These are phyloP conservation scores for Alternaria postmessia DNA, from an alignment of 2,329 filamentous ascomycete genomes.

Conservation along the genomic window DNA sequence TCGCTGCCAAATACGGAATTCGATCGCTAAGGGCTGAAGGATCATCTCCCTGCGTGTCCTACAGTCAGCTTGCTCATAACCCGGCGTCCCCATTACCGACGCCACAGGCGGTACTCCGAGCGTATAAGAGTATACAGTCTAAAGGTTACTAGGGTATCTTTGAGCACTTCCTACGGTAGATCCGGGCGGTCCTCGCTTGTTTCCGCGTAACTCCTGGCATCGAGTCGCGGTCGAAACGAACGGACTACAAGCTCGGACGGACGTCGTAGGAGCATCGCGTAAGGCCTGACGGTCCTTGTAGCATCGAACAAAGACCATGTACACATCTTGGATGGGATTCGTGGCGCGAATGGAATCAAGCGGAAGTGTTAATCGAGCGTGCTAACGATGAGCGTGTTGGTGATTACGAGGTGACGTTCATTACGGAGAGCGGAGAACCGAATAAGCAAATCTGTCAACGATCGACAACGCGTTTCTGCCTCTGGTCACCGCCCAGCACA, in stretches of 20 bases:
- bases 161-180: constrained; percentile 12
- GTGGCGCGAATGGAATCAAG: constrained; percentile 1
- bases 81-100: constrained; percentile 37
- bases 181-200: constrained; percentile 15
- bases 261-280: constrained; percentile 6
- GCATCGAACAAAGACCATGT: background rate
- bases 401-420: constrained; percentile 21
- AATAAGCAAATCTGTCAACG: constrained; percentile 14
- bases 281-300: constrained; percentile 3
- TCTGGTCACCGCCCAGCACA: constrained; percentile 9
- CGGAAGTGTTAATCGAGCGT: constrained; percentile 8
- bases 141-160: constrained; percentile 16
- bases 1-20: background rate
- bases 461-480: constrained; percentile 15
- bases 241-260: constrained; percentile 15
- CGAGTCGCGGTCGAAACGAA: constrained; percentile 23
- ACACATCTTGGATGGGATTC: background rate
- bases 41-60: constrained; percentile 23
- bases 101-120: constrained; percentile 18
- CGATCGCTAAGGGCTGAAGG: constrained; percentile 17
- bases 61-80: constrained; percentile 25
- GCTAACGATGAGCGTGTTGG: constrained; percentile 10
- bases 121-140: constrained; percentile 19
- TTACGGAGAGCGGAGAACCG: constrained; percentile 23
- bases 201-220: constrained; percentile 14